A percentile compares a stretch with the other conserved stretches of the same genome.
Conservation (phyloP, 2,329 filamentous ascomycete genomes). For the Ceratocystis ficicola region DNA sequence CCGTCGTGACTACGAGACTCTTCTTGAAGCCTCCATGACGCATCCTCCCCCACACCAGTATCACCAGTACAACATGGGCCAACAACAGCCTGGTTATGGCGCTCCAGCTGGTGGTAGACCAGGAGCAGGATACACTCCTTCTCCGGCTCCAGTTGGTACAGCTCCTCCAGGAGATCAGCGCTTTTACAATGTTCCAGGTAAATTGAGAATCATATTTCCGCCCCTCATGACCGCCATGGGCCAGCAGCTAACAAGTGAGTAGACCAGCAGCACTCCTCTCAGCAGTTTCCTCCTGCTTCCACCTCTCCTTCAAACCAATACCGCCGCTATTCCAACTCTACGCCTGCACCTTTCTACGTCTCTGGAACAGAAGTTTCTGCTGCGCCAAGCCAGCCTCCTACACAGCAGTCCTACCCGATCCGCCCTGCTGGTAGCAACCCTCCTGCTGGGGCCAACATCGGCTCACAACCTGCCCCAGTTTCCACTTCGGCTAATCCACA, state of each 20-base stretch:
- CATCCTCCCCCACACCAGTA: slow-evolving; percentile 68
- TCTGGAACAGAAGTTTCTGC: slow-evolving; percentile 45
- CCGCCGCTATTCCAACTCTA: slow-evolving; percentile 39
- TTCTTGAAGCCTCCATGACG: slow-evolving; percentile 94
- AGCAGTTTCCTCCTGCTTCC: slow-evolving; percentile 26
- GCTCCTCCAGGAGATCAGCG: slow-evolving; percentile 35
- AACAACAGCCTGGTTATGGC: slow-evolving; percentile 37
- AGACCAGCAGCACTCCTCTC: slow-evolving; percentile 33
- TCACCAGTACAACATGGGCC: slow-evolving; percentile 52
- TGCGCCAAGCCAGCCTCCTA: slow-evolving; percentile 25
- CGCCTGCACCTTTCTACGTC: slow-evolving; percentile 53
- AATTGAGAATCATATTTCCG: not conserved
- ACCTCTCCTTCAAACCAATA: slow-evolving; percentile 42
- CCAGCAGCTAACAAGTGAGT: not conserved
- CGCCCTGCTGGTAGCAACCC: slow-evolving; percentile 25
- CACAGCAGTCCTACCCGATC: slow-evolving; percentile 40
- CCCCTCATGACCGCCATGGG: not conserved
- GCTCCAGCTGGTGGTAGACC: slow-evolving; percentile 23
- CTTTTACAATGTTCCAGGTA: slow-evolving; percentile 21
- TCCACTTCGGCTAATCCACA: slow-evolving; percentile 38
- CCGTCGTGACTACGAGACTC: slow-evolving; percentile 83
- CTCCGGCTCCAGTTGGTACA: slow-evolving; percentile 55
- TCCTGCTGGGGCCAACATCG: slow-evolving; percentile 29
- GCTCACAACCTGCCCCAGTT: slow-evolving; percentile 30
- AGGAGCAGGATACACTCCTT: slow-evolving; percentile 24